Evolutionary conservation across 371 early-diverging fungal species (phyloP), one percentile per base, ranked within the genome.

Genomic region (Chytridium lagenaria): DNA sequence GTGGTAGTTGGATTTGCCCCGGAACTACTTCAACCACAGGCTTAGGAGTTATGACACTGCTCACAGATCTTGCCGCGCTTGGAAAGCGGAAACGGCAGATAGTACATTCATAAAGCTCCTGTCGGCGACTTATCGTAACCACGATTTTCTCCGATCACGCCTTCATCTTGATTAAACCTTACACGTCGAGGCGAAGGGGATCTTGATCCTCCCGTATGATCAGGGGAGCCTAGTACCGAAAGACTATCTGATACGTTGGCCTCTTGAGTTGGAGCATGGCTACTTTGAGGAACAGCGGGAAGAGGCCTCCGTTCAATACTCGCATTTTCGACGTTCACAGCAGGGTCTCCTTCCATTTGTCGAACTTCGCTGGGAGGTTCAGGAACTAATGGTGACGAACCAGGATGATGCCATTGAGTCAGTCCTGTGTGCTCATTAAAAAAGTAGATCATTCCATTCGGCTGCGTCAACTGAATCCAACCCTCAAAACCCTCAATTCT

Each of bases 321-420:
- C 19, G 44, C 44, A 44, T 44, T n/a, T n/a, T n/a, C n/a, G 44
- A 44, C 44, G 19, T 44, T 44, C 44, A 44, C 44, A 44, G 19
- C 12, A 12, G 44, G 44, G 44, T 19, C 12, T 12, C 7, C 44
- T 7, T 44, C 44, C 7, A 12, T 7, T 44, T 44, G 7, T 44
- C 12, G n/a, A n/a, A n/a, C n/a, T n/a, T n/a, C n/a, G n/a, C n/a
- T n/a, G n/a, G n/a, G n/a, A n/a, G n/a, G n/a, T n/a, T n/a, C n/a
- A n/a, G n/a, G n/a, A n/a, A n/a, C n/a, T n/a, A 2, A 33, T 31
- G 37, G 23, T 1, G 70, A 39, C 23, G 31, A 26, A n/a, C 31
- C 64, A 3, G 76, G 76, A 64, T 75, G 76, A 23, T 70, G 23
- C 76, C 76, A 75, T 63, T 75, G 76, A 31, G 71, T 75, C 1